These are phyloP conservation scores for Ceratocystis colombiana DNA, from an alignment of 2,329 filamentous ascomycete genomes.

Conservation along the genomic window DNA sequence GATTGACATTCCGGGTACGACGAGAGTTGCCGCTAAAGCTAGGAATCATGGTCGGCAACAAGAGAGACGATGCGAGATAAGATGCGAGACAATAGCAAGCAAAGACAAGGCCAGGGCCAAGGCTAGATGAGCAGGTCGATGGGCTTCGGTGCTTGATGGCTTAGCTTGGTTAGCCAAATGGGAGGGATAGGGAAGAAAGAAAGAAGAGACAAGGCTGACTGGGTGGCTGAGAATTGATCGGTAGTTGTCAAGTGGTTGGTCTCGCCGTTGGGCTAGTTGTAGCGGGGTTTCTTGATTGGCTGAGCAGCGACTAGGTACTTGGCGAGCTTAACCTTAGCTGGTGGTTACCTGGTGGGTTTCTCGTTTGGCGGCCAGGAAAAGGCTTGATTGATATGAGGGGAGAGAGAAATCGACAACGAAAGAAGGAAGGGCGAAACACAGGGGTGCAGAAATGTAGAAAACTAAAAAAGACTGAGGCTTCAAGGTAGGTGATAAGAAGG, in stretches of 20 bases:
- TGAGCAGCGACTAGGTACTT: neutral
- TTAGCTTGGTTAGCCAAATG: neutral
- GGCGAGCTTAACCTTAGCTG: neutral
- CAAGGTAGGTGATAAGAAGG: neutral
- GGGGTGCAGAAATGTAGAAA: neutral
- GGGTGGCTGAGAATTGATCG: too few species aligned
- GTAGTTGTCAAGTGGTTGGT: neutral
- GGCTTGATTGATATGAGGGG: neutral
- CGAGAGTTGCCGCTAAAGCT: conserved; percentile 83
- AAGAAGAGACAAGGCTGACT: neutral
- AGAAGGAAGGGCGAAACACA: neutral
- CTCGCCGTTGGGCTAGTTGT: neutral
- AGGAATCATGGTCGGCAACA: conserved; percentile 59
- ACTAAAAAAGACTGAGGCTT: neutral
- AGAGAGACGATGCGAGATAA: neutral
- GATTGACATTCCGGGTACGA: conserved; percentile 82
- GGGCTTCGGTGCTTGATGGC: neutral
- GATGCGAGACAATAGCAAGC: too few species aligned
- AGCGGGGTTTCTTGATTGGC: neutral
- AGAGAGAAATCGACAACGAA: neutral
- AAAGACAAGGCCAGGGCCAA: neutral
- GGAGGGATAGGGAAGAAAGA: neutral
- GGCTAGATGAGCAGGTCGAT: neutral
- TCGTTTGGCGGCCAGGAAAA: neutral
- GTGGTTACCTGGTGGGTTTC: conserved; percentile 7